phyloP scores from a whole-genome alignment of 805 yeast genomes.

The Lipomyces sp. region DNA sequence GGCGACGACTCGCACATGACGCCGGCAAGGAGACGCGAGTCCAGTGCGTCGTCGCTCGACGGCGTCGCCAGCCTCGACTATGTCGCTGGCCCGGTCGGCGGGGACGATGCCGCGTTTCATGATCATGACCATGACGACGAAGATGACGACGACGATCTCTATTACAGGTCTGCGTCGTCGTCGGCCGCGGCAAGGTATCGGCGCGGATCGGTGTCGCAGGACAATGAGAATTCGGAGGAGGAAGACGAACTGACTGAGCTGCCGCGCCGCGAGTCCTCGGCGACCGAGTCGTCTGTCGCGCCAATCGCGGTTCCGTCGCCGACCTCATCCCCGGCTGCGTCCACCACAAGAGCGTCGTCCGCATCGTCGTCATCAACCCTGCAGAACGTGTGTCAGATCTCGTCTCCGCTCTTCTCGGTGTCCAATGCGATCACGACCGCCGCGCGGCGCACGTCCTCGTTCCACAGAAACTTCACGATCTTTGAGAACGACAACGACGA shows the following conservation, averaged over 20 bases:
- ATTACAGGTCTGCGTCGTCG: constrained; percentile 15
- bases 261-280: constrained; percentile 2
- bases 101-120: neutral
- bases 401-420: too few species aligned
- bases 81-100: neutral
- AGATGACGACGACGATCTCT: constrained; percentile 17
- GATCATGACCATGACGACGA: constrained; percentile 8
- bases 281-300: neutral
- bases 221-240: constrained; percentile 15
- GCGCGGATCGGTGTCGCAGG: neutral
- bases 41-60: neutral
- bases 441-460: constrained; percentile 7
- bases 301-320: neutral
- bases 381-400: too few species aligned
- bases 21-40: too few species aligned
- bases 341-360: neutral
- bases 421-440: too few species aligned
- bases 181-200: neutral
- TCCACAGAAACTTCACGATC: constrained; percentile 3
- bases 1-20: too few species aligned
- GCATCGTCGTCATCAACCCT: neutral
- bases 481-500: constrained; percentile 2
- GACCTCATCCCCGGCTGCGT: neutral
- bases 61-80: too few species aligned
- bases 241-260: neutral